Evolutionary conservation across 192 early-diverging fungal species (phyloP).

Genomic region (Coemansia sp.): DNA sequence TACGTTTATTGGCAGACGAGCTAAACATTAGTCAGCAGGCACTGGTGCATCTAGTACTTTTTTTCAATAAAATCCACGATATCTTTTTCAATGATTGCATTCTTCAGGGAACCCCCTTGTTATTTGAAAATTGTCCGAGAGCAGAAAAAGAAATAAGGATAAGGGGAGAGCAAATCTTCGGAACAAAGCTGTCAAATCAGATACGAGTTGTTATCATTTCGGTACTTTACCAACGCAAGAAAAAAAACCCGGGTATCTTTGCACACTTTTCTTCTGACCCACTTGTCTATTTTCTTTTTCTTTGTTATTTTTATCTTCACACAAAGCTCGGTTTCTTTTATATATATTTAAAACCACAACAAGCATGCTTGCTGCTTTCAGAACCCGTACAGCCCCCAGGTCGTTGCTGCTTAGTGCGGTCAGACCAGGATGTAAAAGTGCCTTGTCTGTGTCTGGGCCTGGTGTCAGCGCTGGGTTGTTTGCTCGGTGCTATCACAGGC

Average conservation of each 20-base stretch:
- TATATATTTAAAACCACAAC: not conserved
- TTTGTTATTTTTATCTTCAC: not conserved
- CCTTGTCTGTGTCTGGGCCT: not conserved
- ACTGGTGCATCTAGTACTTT: not conserved
- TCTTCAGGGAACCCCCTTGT: too few relatives aligned
- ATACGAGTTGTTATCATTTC: not conserved
- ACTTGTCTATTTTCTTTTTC: slow-evolving; percentile 1
- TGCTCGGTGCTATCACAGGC: slow-evolving; percentile 20
- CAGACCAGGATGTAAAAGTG: not conserved
- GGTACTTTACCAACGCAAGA: not conserved
- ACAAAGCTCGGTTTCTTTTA: not conserved
- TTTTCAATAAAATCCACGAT: too few relatives aligned
- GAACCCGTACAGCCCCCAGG: not conserved
- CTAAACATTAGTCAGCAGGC: too few relatives aligned
- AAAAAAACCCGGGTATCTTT: not conserved
- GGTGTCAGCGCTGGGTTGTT: not conserved
- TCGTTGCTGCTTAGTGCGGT: not conserved
- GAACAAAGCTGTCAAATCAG: too few relatives aligned
- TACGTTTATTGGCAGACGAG: not conserved
- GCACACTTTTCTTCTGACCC: not conserved
- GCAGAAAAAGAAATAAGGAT: not conserved
- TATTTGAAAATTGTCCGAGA: too few relatives aligned
- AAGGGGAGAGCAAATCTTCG: not conserved
- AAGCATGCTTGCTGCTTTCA: slow-evolving; percentile 22
- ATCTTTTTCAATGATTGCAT: too few relatives aligned